These are phyloP conservation scores for Candida odintsovae DNA, from an alignment of 805 yeast genomes.

Conservation along the genomic window DNA sequence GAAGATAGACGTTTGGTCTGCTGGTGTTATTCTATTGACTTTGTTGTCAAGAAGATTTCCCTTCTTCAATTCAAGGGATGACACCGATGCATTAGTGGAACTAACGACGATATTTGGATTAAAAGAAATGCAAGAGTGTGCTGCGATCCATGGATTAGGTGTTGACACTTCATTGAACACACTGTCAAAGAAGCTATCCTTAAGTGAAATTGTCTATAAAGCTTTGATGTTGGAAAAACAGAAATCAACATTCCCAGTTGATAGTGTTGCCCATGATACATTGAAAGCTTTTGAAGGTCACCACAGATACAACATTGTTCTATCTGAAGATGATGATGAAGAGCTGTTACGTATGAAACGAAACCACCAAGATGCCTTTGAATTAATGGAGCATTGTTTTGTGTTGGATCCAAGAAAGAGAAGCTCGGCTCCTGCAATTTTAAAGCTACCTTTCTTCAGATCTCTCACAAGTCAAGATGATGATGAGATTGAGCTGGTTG, in stretches of 20 bases:
- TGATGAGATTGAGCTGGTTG: slow-evolving; percentile 4
- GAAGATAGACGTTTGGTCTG: slow-evolving; percentile 78
- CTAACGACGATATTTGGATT: slow-evolving; percentile 76
- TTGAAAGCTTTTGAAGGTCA: slow-evolving; percentile 27
- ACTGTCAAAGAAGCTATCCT: slow-evolving; percentile 25
- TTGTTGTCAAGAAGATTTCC: slow-evolving; percentile 80
- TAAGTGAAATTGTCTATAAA: slow-evolving; percentile 36
- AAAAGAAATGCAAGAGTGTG: slow-evolving; percentile 65
- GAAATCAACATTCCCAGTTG: slow-evolving; percentile 59
- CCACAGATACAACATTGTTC: slow-evolving; percentile 14
- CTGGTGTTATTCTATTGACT: slow-evolving; percentile 74
- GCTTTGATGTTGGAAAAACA: slow-evolving; percentile 42
- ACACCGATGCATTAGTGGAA: slow-evolving; percentile 85
- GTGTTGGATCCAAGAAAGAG: slow-evolving; percentile 75
- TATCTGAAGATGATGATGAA: slow-evolving; percentile 8
- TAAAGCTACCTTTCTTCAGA: slow-evolving; percentile 28
- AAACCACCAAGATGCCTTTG: slow-evolving; percentile 19
- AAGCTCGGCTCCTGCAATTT: slow-evolving; percentile 73
- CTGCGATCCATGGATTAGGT: slow-evolving; percentile 83
- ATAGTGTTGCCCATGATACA: slow-evolving; percentile 68
- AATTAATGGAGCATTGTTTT: slow-evolving; percentile 42
- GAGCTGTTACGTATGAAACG: slow-evolving; percentile 6
- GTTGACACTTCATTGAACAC: slow-evolving; percentile 62
- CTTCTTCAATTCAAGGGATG: slow-evolving; percentile 90
- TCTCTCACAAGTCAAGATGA: slow-evolving; percentile 4